phyloP scores from a whole-genome alignment of 495 filamentous ascomycete genomes.

The Lasiosphaeris hirsuta region DNA sequence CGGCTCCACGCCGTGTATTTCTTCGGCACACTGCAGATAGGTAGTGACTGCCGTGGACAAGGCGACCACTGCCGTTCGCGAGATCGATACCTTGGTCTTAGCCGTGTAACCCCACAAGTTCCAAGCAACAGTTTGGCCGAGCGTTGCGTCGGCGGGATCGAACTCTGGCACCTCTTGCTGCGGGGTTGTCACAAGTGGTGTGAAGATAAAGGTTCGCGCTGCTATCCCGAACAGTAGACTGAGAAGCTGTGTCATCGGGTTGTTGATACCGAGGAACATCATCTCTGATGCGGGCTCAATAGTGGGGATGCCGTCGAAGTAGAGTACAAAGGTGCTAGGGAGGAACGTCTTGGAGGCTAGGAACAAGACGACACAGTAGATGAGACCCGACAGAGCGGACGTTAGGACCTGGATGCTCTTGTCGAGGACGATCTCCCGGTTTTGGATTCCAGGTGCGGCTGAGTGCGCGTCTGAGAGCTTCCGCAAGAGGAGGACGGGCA shows the following conservation, averaged over 20 bases:
- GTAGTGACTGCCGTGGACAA: slow-evolving; percentile 58
- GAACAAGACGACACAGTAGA: slow-evolving; percentile 66
- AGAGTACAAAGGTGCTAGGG: slow-evolving; percentile 59
- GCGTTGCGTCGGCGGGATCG: slow-evolving; percentile 51
- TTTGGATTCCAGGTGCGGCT: slow-evolving; percentile 55
- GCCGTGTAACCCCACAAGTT: slow-evolving; percentile 59
- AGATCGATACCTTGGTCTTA: slow-evolving; percentile 62
- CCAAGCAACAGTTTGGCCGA: slow-evolving; percentile 58
- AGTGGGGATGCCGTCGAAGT: slow-evolving; percentile 66
- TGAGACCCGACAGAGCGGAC: slow-evolving; percentile 59
- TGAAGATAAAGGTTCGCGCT: slow-evolving; percentile 70
- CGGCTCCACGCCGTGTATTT: slow-evolving; percentile 62
- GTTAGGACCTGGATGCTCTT: slow-evolving; percentile 58
- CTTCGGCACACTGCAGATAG: slow-evolving; percentile 58
- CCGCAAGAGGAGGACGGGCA: slow-evolving; percentile 71
- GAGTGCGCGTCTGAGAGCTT: slow-evolving; percentile 58
- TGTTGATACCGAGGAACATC: slow-evolving; percentile 54
- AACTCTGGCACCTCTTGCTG: slow-evolving; percentile 37
- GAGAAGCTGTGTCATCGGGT: slow-evolving; percentile 35
- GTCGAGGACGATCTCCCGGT: slow-evolving; percentile 69
- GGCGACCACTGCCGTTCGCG: slow-evolving; percentile 60
- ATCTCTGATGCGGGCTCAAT: slow-evolving; percentile 60
- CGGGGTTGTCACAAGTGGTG: slow-evolving; percentile 56
- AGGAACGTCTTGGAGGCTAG: slow-evolving; percentile 62
- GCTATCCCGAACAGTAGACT: slow-evolving; percentile 58